These are phyloP conservation scores for Xylaria sp. DNA, from an alignment of 495 filamentous ascomycete genomes.

Conservation along the genomic window DNA sequence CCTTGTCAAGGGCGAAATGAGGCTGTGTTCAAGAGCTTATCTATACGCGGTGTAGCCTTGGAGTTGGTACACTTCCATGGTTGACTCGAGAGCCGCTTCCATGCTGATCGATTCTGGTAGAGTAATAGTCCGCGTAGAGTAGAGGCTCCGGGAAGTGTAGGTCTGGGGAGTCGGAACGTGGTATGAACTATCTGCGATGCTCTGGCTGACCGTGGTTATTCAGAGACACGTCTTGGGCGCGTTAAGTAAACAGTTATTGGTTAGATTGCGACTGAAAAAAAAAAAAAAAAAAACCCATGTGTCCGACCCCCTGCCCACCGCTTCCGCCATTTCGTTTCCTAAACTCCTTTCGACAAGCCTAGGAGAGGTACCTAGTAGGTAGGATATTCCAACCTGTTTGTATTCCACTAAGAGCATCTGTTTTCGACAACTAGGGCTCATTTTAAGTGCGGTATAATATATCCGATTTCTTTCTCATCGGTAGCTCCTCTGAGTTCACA, in stretches of 20 bases:
- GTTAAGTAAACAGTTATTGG: background rate
- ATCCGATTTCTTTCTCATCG: background rate
- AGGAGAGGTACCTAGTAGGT: background rate
- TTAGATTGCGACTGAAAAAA: background rate
- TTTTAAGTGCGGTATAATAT: background rate
- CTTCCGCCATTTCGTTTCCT: background rate
- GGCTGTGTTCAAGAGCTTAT: background rate
- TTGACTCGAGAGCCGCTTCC: background rate
- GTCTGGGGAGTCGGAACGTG: background rate
- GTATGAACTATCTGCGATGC: background rate
- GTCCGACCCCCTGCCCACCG: background rate
- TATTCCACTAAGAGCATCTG: background rate
- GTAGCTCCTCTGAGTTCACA: background rate
- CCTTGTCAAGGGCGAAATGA: conserved; percentile 1
- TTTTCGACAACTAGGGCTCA: background rate
- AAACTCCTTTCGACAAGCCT: background rate
- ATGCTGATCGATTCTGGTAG: background rate
- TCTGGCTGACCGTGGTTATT: background rate
- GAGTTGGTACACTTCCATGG: background rate
- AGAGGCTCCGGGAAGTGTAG: background rate
- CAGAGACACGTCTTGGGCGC: background rate
- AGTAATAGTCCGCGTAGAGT: background rate
- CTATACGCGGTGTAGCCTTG: background rate
- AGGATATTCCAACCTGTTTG: background rate
- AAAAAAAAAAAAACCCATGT: background rate